A percentile compares a stretch with the other conserved stretches of the same genome.
Conservation (phyloP, 2,329 filamentous ascomycete species). For the Fusarium mangiferae region DNA sequence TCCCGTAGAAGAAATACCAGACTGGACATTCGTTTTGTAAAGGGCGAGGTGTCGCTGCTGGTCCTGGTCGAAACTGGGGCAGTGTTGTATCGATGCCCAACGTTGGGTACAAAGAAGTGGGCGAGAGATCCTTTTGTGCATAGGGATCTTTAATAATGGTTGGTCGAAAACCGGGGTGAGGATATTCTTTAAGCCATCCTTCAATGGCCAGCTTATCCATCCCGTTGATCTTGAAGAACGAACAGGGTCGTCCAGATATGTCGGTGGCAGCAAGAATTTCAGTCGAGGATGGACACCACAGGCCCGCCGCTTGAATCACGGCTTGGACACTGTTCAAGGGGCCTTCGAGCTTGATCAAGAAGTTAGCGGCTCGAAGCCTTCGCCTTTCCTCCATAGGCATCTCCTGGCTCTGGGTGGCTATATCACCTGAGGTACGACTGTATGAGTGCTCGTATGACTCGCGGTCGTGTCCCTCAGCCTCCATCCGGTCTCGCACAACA, state of each 20-base stretch:
- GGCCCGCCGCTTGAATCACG: not conserved
- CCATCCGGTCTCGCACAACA: not conserved
- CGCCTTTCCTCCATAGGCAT: not conserved
- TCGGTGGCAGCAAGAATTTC: not conserved
- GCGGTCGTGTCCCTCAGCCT: not conserved
- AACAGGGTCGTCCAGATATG: not conserved
- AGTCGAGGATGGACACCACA: not conserved
- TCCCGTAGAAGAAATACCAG: conserved; percentile 18
- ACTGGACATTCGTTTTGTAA: conserved; percentile 4
- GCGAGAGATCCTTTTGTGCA: not conserved
- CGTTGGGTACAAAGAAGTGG: not conserved
- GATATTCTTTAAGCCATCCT: rapidly evolving
- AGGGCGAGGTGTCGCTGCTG: not conserved
- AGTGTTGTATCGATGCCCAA: conserved; percentile 13
- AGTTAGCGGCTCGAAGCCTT: not conserved
- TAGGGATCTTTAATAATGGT: conserved; percentile 4
- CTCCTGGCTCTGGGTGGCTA: not conserved
- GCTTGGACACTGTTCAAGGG: not conserved
- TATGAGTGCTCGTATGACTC: conserved; percentile 11
- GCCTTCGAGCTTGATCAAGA: conserved; percentile 3
- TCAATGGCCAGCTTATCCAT: not conserved
- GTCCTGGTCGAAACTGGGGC: not conserved
- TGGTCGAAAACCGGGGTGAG: rapidly evolving
- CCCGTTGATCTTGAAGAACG: conserved; percentile 6
- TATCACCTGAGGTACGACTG: not conserved